phyloP scores from a whole-genome alignment of 2,329 filamentous ascomycete genomes.

The Gnomoniopsis sp. region DNA sequence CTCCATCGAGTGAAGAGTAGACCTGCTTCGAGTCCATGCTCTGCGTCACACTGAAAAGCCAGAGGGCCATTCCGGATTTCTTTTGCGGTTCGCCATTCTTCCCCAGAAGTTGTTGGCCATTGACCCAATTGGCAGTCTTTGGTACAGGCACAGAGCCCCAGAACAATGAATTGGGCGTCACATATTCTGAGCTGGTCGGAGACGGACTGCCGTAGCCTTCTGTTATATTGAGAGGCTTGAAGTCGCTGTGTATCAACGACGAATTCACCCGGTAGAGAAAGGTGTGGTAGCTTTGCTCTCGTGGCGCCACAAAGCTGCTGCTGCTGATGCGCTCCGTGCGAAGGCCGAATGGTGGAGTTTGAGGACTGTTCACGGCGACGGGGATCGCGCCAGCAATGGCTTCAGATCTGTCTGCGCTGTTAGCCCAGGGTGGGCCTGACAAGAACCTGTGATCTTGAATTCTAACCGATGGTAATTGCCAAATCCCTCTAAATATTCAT shows the following conservation, averaged over 20 bases:
- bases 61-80: slow-evolving; percentile 65
- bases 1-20: slow-evolving; percentile 69
- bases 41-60: slow-evolving; percentile 66
- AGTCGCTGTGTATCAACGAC: slow-evolving; percentile 42
- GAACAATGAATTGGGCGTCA: slow-evolving; percentile 1
- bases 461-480: slow-evolving; percentile 20
- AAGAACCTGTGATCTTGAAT: background rate
- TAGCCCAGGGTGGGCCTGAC: background rate
- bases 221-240: slow-evolving; percentile 45
- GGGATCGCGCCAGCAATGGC: slow-evolving; percentile 60
- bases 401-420: slow-evolving; percentile 33
- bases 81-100: slow-evolving; percentile 67
- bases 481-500: slow-evolving; percentile 18
- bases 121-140: slow-evolving; percentile 34
- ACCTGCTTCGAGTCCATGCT: slow-evolving; percentile 63
- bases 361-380: slow-evolving; percentile 60
- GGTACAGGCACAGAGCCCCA: slow-evolving; percentile 63
- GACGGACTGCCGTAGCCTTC: slow-evolving; percentile 1
- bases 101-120: slow-evolving; percentile 58
- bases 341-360: slow-evolving; percentile 60
- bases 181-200: background rate
- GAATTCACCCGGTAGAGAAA: slow-evolving; percentile 52
- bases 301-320: slow-evolving; percentile 48
- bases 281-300: slow-evolving; percentile 47
- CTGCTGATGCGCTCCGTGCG: slow-evolving; percentile 60